Evolutionary conservation across 192 early-diverging fungal genomes (phyloP).

Genomic region (Backusella sp.): DNA sequence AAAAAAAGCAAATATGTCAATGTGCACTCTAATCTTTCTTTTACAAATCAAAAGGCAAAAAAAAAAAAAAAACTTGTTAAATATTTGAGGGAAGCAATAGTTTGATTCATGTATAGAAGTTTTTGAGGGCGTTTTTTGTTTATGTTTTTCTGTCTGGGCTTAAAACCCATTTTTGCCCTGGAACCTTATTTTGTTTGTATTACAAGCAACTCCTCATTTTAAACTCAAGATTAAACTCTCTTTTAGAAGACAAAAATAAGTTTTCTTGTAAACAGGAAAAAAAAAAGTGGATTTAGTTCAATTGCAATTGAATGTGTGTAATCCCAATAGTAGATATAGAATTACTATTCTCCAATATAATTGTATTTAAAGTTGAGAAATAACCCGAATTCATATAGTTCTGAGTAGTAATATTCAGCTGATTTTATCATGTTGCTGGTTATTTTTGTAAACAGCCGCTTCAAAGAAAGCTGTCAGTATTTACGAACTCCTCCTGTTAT

Average conservation of each 20-base stretch:
- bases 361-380: neutral
- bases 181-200: conserved; percentile 1
- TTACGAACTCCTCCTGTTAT: neutral
- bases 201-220: neutral
- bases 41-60: neutral
- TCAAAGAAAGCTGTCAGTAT: neutral
- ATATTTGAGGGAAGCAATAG: neutral
- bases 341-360: neutral
- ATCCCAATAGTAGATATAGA: neutral
- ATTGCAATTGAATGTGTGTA: neutral
- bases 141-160: neutral
- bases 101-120: neutral
- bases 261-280: neutral
- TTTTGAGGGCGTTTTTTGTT: neutral
- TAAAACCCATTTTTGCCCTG: neutral
- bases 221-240: neutral
- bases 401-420: neutral
- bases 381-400: neutral
- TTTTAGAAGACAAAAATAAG: neutral
- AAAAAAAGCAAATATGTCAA: neutral
- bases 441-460: neutral
- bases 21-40: neutral
- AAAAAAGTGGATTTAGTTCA: neutral
- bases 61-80: neutral
- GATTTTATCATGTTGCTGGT: neutral